Base-by-base conservation (phyloP, 139 green algal species). In the Nannochloris sp. region DNA sequence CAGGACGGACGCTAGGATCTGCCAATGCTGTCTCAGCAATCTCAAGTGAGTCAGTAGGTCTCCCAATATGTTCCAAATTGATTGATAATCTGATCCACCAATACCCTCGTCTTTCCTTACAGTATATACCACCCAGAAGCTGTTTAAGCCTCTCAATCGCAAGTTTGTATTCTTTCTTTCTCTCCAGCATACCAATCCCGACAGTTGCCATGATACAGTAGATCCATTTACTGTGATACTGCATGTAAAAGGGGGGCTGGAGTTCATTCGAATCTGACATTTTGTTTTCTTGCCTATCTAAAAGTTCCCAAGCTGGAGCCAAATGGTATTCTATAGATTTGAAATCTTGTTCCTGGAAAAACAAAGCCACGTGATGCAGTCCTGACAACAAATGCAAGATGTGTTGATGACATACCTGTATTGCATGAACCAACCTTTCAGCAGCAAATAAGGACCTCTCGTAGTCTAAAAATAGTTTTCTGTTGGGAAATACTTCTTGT, bases 1-100 rank as follows among this genome's bases (percentile, higher is more conserved):
- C 88, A 36, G 74, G 62, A 18, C 71, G 71, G 46, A 95, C 75
- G 75, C 75, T 86, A 5, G 70, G 57, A 70, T 95, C 88, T 4
- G 74, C 75, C 48, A 95, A 69, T 0, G 78, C 78, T 4, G 78
- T 68, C 68, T 94, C 84, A 4, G 81, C 83, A 4, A 78, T 72
- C 69, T 89, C 83, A 51, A 92, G 73, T 0, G 84, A 64, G 4
- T 78, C 46, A 19, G 75, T 61, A 7, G 44, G 24, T 16, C 64
- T 53, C 15, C 15, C 15, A n/a, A 68, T 36, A 62, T 95, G 88
- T 71, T 90, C 80, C 44, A 86, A 62, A 69, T 95, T 75, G 11
- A 90, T 70, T 4, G 72, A 79, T 59, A 96, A 73, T 0, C 89
- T 75, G 23, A 71, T 18, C 85, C 85, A 95, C 89, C 88, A 95